These are phyloP conservation scores for Psilocybe cyanescens DNA, from an alignment of 768 basidiomycete species.

Conservation along the genomic window DNA sequence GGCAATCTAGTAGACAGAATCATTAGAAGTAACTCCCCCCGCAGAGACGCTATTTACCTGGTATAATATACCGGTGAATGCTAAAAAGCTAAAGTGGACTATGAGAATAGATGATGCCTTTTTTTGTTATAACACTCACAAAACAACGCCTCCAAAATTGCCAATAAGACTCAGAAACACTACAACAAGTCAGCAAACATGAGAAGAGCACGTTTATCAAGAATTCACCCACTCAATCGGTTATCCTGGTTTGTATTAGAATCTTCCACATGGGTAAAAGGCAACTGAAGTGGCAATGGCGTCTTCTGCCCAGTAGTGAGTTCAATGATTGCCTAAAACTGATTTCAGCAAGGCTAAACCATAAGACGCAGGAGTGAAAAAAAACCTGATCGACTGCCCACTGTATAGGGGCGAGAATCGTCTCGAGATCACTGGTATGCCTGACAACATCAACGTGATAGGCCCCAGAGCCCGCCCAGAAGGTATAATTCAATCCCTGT, in stretches of 20 bases:
- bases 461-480: constrained; percentile 68
- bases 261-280: constrained; percentile 59
- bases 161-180: constrained; percentile 14
- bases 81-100: constrained; percentile 13
- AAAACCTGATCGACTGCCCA: constrained; percentile 74
- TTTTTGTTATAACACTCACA: constrained; percentile 10
- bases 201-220: background rate
- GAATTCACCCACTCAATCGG: constrained; percentile 11
- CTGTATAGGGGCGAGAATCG: constrained; percentile 69
- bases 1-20: constrained; percentile 5
- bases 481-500: constrained; percentile 64
- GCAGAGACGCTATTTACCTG: constrained; percentile 11
- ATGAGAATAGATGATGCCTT: background rate
- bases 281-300: constrained; percentile 57
- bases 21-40: background rate
- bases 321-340: constrained; percentile 67
- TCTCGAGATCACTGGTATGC: constrained; percentile 72
- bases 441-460: constrained; percentile 62
- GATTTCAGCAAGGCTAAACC: background rate
- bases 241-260: constrained; percentile 11
- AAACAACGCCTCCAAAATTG: constrained; percentile 19
- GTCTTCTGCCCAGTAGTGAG: constrained; percentile 55
- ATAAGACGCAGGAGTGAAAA: constrained; percentile 23
- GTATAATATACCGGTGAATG: constrained; percentile 20
- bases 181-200: background rate